Evolutionary conservation across 2,329 filamentous ascomycete genomes (phyloP).

Genomic region (Diaporthe capsici): DNA sequence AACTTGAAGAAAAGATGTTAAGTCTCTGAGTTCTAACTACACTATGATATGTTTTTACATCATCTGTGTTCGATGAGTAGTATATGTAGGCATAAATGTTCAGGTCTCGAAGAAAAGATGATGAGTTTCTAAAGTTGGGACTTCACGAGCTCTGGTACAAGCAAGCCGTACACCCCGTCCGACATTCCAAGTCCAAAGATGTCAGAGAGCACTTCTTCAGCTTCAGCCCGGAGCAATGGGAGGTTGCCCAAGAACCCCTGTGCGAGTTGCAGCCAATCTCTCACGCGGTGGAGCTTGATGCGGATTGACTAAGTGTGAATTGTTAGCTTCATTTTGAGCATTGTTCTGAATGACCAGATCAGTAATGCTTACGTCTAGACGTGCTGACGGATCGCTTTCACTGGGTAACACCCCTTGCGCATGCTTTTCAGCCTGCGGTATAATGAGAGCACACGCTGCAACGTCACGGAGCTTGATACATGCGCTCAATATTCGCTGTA

Average conservation of each 20-base stretch:
- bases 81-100: too few species aligned
- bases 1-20: too few species aligned
- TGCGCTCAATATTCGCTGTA: not conserved
- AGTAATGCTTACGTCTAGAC: not conserved
- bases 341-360: not conserved
- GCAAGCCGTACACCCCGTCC: not conserved
- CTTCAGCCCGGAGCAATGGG: not conserved
- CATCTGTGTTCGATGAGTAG: too few species aligned
- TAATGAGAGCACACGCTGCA: not conserved
- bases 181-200: not conserved
- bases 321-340: not conserved
- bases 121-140: not conserved
- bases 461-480: not conserved
- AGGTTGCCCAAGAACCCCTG: not conserved
- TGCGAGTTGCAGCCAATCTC: not conserved
- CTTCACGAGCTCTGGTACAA: not conserved
- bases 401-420: not conserved
- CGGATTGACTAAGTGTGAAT: not conserved
- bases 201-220: not conserved
- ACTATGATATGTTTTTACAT: too few species aligned
- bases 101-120: not conserved
- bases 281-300: not conserved
- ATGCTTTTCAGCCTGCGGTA: not conserved
- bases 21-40: too few species aligned
- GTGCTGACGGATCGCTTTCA: not conserved